These are phyloP conservation scores for Corylus americana DNA, from an alignment of 306 rosid species.

Conservation along the genomic window DNA sequence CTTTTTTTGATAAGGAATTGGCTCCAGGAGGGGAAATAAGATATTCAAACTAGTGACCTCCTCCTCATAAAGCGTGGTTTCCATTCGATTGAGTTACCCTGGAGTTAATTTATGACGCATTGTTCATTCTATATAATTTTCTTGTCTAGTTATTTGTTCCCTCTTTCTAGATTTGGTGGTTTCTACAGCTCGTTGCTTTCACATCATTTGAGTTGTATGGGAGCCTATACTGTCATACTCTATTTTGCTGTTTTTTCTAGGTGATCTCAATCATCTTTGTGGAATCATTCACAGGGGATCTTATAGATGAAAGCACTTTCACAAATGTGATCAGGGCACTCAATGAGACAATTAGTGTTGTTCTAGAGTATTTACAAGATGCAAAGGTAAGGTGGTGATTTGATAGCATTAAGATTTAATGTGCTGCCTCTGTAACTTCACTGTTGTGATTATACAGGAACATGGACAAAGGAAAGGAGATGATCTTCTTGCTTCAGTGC, in stretches of 20 bases:
- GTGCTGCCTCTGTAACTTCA: conserved; percentile 19
- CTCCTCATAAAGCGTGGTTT: no score
- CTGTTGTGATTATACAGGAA: conserved; percentile 54
- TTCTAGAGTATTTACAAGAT: conserved; percentile 86
- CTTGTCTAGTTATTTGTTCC: background rate
- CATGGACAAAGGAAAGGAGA: conserved; percentile 80
- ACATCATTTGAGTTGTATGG: conserved; percentile 7
- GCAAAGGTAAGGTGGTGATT: conserved; percentile 62
- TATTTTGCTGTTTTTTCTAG: conserved; percentile 6
- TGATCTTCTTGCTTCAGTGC: conserved; percentile 90
- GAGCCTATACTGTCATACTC: background rate
- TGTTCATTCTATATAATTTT: background rate
- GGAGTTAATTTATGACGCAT: background rate
- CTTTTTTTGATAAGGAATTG: no score
- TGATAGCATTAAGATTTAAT: conserved; percentile 28
- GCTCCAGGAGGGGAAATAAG: no score
- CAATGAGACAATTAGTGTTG: conserved; percentile 71
- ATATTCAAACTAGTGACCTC: no score
- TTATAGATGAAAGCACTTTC: conserved; percentile 57
- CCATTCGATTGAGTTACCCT: no score
- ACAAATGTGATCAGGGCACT: conserved; percentile 66
- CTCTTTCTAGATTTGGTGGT: background rate
- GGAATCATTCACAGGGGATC: conserved; percentile 41
- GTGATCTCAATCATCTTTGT: conserved; percentile 22
- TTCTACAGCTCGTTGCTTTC: background rate